Evolutionary conservation across 2,329 filamentous ascomycete species (phyloP), one percentile per base, ranked within the genome.

Genomic region (Sporothrix curviconia): DNA sequence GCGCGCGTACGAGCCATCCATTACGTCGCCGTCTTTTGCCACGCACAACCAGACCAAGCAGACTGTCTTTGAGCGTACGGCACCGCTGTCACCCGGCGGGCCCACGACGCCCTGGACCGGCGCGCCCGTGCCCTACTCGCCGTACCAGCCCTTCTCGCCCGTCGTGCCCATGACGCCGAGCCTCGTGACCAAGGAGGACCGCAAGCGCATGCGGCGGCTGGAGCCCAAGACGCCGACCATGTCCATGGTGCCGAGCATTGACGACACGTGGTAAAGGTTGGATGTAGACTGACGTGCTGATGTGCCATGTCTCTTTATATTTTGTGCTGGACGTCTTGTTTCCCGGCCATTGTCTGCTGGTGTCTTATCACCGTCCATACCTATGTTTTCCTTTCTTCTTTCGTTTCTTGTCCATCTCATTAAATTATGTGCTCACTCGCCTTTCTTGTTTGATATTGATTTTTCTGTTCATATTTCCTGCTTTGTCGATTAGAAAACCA

Each of bases 131-230:
- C 88, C 88, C 1, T 92, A 92, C 70, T 84, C 82, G 56, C 87
- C 89, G 0, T 92, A 92, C 64, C 89, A 92, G 74, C 89, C 89
- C 0, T 89, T 85, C 67, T 87, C 85, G 7, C 87, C 88, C 1
- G 76, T 89, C 49, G 79, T 90, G 52, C 89, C 89, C 1, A 82
- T 92, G 50, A 91, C 89, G 30, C 87, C 89, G n/a, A 83, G 82
- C 19, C 72, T 92, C 47, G 83, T 89, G 15, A 89, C 84, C 24
- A 83, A 78, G 69, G 80, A 82, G 61, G 87, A 92, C 66, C 74
- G 87, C 28, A 90, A 86, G 78, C 76, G 80, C 68, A 84, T 83
- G 77, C 82, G 77, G 75, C 83, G 78, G 67, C 71, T 84, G 67
- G 78, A 84, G 63, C 82, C 81, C 58, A 83, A 83, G 73, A 84